Conservation (phyloP, 192 early-diverging fungal species). For the Dissophora ornata region DNA sequence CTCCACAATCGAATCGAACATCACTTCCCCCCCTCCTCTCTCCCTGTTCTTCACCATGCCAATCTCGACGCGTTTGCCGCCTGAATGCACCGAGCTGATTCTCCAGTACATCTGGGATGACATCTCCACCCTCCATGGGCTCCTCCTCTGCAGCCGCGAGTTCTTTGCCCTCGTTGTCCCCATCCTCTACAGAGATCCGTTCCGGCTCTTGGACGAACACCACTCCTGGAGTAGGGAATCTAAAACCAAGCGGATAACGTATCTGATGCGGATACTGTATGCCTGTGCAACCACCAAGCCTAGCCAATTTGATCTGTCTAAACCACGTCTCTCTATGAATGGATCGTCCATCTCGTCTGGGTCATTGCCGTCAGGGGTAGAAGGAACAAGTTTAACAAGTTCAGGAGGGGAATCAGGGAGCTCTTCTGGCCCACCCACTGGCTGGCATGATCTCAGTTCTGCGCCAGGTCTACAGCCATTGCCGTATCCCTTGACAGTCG, state of each 20-base stretch:
- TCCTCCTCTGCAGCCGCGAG: conserved; percentile 23
- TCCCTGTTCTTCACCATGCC: neutral
- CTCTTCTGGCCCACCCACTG: too few relatives aligned
- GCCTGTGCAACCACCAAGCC: conserved; percentile 19
- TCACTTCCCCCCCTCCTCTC: neutral
- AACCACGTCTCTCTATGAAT: too few relatives aligned
- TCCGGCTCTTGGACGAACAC: conserved; percentile 20
- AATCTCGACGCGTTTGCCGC: neutral
- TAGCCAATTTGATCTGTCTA: neutral
- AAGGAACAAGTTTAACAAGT: too few relatives aligned
- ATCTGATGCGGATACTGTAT: conserved; percentile 16
- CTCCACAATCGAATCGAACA: too few relatives aligned
- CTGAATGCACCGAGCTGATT: conserved; percentile 34
- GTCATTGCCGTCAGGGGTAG: too few relatives aligned
- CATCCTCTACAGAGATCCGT: conserved; percentile 30
- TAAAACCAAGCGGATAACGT: conserved; percentile 8
- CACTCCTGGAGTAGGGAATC: conserved; percentile 1
- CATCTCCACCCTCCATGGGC: conserved; percentile 5
- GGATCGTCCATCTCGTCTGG: too few relatives aligned
- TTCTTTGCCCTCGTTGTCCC: conserved; percentile 24
- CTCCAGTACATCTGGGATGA: conserved; percentile 30
- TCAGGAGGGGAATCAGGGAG: too few relatives aligned
- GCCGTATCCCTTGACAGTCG: conserved; percentile 15
- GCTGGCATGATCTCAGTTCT: too few relatives aligned
- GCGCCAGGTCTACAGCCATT: neutral